These are phyloP conservation scores for Solanum appendiculatum DNA, from an alignment of 257 asterid genomes.

Conservation along the genomic window DNA sequence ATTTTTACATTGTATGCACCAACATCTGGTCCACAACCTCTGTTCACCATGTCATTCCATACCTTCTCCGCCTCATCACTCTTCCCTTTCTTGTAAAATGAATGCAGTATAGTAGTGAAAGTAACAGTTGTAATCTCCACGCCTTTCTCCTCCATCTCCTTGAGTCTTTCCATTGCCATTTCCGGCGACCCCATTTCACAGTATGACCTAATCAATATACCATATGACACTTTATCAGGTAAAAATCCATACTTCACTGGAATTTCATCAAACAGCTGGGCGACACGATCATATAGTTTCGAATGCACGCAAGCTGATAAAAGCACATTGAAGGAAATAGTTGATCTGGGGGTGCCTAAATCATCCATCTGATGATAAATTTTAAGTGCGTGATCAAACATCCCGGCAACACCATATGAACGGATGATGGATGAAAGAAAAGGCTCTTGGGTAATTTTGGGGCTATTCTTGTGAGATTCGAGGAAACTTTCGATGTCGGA, in stretches of 20 bases:
- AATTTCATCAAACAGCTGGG: slow-evolving; percentile 41
- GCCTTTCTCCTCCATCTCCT: slow-evolving; percentile 54
- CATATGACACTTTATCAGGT: slow-evolving; percentile 60
- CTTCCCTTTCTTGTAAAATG: slow-evolving; percentile 42
- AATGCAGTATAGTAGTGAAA: slow-evolving; percentile 44
- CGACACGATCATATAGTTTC: slow-evolving; percentile 39
- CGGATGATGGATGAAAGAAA: slow-evolving; percentile 65
- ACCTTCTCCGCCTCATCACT: slow-evolving; percentile 47
- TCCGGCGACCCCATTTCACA: slow-evolving; percentile 58
- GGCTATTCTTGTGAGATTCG: slow-evolving; percentile 60
- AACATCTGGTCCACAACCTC: slow-evolving; percentile 41
- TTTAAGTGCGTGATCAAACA: slow-evolving; percentile 58
- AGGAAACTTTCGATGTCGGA: slow-evolving; percentile 56
- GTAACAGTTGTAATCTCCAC: slow-evolving; percentile 26
- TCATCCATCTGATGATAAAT: slow-evolving; percentile 54
- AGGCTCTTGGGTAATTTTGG: slow-evolving; percentile 55
- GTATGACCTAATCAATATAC: slow-evolving; percentile 54
- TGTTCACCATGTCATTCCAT: slow-evolving; percentile 59
- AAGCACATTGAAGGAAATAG: slow-evolving; percentile 59
- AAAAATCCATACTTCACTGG: slow-evolving; percentile 39
- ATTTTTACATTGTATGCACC: slow-evolving; percentile 65
- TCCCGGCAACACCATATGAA: slow-evolving; percentile 65
- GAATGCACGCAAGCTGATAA: slow-evolving; percentile 38
- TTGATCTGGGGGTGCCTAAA: slow-evolving; percentile 62
- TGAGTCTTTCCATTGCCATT: slow-evolving; percentile 37